A percentile compares a stretch with the other conserved stretches of the same genome.
Evolutionary conservation across 83 land plant genomes (phyloP).

Genomic region (Thuja plicata): DNA sequence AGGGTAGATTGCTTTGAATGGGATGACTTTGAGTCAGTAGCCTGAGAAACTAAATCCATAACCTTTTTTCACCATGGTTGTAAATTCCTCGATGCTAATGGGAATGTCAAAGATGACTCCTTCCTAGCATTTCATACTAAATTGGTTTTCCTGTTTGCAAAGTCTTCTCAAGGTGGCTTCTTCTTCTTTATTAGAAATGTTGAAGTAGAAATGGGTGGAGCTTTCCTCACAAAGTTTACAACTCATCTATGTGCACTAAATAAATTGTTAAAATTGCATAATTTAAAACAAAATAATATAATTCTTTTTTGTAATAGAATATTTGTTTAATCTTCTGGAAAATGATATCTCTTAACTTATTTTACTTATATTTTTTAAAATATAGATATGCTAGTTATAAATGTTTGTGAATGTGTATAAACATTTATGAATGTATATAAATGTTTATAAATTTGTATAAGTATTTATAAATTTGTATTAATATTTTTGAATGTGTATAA

Average conservation of each 20-base stretch:
- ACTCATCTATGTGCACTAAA: neutral
- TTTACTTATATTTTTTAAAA: too few species aligned
- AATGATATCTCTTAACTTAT: too few species aligned
- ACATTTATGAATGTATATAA: too few species aligned
- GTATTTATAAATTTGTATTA: too few species aligned
- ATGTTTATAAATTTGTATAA: too few species aligned
- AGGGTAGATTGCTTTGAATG: neutral
- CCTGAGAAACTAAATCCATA: neutral
- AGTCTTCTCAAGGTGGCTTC: neutral
- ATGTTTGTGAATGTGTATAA: too few species aligned
- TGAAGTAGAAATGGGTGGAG: neutral
- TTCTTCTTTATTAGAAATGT: neutral
- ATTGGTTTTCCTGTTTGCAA: neutral
- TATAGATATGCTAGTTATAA: too few species aligned
- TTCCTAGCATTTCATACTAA: neutral
- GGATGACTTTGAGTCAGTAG: neutral
- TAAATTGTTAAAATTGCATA: too few species aligned
- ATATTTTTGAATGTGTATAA: too few species aligned
- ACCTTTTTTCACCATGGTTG: neutral
- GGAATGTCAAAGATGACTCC: neutral
- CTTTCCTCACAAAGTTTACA: neutral
- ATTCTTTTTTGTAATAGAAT: too few species aligned
- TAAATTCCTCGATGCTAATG: neutral
- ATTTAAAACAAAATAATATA: too few species aligned
- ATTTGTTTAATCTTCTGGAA: too few species aligned